Conservation (phyloP, 2,329 filamentous ascomycete genomes). For the Calonectria henricotiae region DNA sequence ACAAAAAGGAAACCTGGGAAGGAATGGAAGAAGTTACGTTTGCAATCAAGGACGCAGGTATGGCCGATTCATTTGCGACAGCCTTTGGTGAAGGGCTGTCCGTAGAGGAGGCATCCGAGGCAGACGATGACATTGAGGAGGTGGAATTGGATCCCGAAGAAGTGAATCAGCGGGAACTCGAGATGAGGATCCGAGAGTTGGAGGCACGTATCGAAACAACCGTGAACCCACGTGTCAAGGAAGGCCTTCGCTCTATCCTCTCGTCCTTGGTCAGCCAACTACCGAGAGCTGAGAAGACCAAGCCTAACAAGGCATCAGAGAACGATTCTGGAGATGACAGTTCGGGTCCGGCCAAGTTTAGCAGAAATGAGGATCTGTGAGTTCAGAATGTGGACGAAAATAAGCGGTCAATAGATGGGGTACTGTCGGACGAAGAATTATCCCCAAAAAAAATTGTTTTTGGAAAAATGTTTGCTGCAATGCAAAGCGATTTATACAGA, state of each 20-base stretch:
- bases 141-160: conserved; percentile 28
- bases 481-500: too few relatives aligned
- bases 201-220: conserved; percentile 38
- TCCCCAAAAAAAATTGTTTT: too few relatives aligned
- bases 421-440: too few relatives aligned
- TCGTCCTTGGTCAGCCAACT: conserved; percentile 14
- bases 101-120: neutral
- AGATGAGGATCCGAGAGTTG: conserved; percentile 42
- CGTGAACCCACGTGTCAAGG: conserved; percentile 36
- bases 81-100: conserved; percentile 62
- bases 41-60: conserved; percentile 69
- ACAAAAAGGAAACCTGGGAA: conserved; percentile 44
- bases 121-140: neutral
- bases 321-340: neutral
- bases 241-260: conserved; percentile 17
- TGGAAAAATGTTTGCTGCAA: too few relatives aligned
- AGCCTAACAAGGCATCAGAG: neutral
- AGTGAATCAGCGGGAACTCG: conserved; percentile 34
- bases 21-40: conserved; percentile 68
- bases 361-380: neutral
- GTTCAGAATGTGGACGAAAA: neutral
- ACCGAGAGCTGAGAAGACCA: neutral
- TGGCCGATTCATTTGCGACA: conserved; percentile 68
- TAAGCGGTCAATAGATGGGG: neutral
- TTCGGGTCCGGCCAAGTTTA: neutral